Conservation (phyloP, 2,329 filamentous ascomycete species). For the Fusarium pilosicola region DNA sequence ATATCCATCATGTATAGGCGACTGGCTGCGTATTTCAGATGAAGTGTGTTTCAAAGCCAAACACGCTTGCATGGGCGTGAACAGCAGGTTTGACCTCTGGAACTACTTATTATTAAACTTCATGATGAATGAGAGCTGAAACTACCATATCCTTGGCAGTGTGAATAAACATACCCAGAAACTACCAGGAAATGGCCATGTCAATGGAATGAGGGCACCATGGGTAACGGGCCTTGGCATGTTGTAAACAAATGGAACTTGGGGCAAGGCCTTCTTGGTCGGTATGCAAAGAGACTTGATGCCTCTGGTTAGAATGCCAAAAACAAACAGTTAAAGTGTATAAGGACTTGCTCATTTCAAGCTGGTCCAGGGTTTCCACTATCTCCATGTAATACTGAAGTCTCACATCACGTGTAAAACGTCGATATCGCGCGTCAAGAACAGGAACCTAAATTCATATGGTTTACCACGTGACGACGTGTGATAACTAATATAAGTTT, state of each 20-base stretch:
- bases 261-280: neutral
- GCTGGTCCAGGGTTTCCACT: neutral
- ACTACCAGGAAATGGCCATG: conserved; percentile 8
- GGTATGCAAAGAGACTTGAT: neutral
- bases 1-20: neutral
- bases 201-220: conserved; percentile 23
- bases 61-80: neutral
- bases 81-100: neutral
- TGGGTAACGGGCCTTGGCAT: conserved; percentile 5
- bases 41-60: neutral
- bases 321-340: neutral
- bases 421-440: too few relatives aligned
- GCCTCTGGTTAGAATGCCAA: neutral
- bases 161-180: neutral
- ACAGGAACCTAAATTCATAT: neutral
- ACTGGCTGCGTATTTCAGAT: neutral
- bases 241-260: neutral
- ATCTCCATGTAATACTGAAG: neutral
- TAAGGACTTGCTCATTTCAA: neutral
- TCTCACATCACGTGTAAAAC: neutral
- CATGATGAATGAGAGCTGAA: neutral
- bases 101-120: conserved; percentile 4
- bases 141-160: conserved; percentile 11
- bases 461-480: conserved; percentile 16
- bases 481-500: neutral